Conservation (phyloP, 2,329 filamentous ascomycete genomes). For the Hysterium pulicare region DNA sequence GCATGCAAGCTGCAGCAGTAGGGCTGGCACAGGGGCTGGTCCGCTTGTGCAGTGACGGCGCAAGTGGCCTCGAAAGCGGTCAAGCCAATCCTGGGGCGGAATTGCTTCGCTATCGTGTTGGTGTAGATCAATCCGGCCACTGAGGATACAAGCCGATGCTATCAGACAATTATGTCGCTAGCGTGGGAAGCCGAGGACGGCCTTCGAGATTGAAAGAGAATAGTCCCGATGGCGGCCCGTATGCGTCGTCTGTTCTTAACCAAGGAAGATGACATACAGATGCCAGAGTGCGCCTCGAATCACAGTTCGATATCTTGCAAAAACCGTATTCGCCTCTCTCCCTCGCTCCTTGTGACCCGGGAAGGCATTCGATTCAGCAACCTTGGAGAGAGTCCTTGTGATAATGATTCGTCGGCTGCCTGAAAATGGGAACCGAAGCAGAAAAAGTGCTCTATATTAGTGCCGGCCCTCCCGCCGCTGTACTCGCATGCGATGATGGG, state of each 20-base stretch:
- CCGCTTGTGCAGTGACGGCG: neutral
- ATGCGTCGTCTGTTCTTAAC: constrained; percentile 1
- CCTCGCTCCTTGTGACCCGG: neutral
- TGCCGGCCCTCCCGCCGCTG: constrained; percentile 29
- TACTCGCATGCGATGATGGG: constrained; percentile 16
- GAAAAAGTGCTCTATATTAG: constrained; percentile 15
- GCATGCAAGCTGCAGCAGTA: constrained; percentile 3
- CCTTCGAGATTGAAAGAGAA: neutral
- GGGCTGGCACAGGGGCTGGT: constrained; percentile 4
- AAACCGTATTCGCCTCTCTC: no score
- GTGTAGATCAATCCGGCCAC: neutral
- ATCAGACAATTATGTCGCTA: constrained; percentile 3
- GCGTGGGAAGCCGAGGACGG: constrained; percentile 1
- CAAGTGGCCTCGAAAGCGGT: constrained; percentile 2
- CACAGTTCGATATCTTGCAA: no score
- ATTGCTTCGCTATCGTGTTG: neutral
- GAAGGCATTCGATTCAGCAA: constrained; percentile 3
- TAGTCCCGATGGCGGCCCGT: constrained; percentile 3
- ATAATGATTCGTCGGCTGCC: constrained; percentile 21
- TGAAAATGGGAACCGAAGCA: constrained; percentile 9
- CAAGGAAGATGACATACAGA: constrained; percentile 3
- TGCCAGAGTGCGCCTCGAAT: constrained; percentile 2
- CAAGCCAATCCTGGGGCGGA: constrained; percentile 1
- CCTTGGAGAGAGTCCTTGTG: neutral
- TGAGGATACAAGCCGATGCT: neutral